A percentile compares a stretch with the other conserved stretches of the same genome.
phyloP scores from a whole-genome alignment of 306 rosid genomes.

The Quillaja saponaria region DNA sequence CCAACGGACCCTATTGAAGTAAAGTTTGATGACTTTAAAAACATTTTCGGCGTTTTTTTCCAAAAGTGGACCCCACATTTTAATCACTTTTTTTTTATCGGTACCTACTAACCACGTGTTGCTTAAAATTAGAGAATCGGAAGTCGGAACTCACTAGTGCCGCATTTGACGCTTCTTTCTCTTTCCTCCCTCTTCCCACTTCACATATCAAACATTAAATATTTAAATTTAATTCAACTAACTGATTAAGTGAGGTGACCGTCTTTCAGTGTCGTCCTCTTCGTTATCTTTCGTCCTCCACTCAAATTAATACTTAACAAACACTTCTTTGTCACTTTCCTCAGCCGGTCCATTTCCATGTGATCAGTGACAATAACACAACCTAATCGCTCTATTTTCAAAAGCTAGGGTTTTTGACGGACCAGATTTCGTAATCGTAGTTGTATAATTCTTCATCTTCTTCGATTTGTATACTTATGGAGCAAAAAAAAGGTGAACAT shows the following conservation, averaged over 20 bases:
- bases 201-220: too few species aligned
- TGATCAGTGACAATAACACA: constrained; percentile 40
- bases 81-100: constrained; percentile 28
- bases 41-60: constrained; percentile 44
- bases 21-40: constrained; percentile 6
- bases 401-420: constrained; percentile 53
- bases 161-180: constrained; percentile 55
- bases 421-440: constrained; percentile 21
- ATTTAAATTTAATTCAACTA: too few species aligned
- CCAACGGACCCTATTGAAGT: too few species aligned
- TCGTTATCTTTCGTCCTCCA: neutral
- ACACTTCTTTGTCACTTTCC: constrained; percentile 46
- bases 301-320: constrained; percentile 13
- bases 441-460: constrained; percentile 6
- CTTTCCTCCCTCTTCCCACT: too few species aligned
- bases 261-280: constrained; percentile 17
- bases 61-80: constrained; percentile 53
- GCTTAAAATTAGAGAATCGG: constrained; percentile 44
- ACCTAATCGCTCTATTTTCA: constrained; percentile 14
- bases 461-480: constrained; percentile 36
- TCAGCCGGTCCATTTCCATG: constrained; percentile 47
- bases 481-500: constrained; percentile 9
- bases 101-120: constrained; percentile 79
- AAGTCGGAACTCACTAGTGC: constrained; percentile 30
- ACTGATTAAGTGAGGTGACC: constrained; percentile 17